These are phyloP conservation scores for Aspergillus bombycis DNA, from an alignment of 2,329 filamentous ascomycete genomes.

Conservation along the genomic window DNA sequence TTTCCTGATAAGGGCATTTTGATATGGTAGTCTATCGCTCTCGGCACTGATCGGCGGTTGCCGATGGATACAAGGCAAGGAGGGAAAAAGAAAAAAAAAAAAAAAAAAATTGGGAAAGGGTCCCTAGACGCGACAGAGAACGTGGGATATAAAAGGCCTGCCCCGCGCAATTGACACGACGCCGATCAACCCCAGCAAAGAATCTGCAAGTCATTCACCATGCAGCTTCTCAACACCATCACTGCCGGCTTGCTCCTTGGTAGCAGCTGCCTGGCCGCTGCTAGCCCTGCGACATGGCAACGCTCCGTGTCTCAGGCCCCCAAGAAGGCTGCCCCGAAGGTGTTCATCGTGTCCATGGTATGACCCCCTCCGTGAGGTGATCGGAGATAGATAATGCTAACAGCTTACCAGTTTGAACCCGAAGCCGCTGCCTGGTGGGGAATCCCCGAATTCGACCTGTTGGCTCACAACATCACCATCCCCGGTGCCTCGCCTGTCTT, in stretches of 20 bases:
- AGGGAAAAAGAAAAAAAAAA: neutral
- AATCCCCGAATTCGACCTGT: conserved; percentile 59
- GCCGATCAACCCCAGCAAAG: neutral
- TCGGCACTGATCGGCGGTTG: neutral
- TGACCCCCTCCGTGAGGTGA: neutral
- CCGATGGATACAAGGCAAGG: neutral
- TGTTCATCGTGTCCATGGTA: conserved; percentile 49
- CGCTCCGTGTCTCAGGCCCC: neutral
- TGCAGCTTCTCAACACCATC: conserved; percentile 22
- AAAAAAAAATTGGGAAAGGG: neutral
- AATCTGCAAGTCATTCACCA: conserved; percentile 1
- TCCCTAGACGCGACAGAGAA: neutral
- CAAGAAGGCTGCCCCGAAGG: conserved; percentile 40
- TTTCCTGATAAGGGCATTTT: neutral
- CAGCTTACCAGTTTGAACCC: conserved; percentile 56
- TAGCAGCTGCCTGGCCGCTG: conserved; percentile 16
- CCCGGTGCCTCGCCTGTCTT: conserved; percentile 68
- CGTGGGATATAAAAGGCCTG: neutral
- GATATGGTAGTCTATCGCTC: neutral
- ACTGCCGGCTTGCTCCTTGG: conserved; percentile 18
- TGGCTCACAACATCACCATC: conserved; percentile 60
- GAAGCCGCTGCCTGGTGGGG: conserved; percentile 66
- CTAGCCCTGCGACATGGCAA: conserved; percentile 1
- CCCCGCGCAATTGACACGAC: neutral
- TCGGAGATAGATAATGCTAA: neutral